A percentile compares a stretch with the other conserved stretches of the same genome.
phyloP scores from a whole-genome alignment of 139 green algal species.

The Chlamydomonas sp. region DNA sequence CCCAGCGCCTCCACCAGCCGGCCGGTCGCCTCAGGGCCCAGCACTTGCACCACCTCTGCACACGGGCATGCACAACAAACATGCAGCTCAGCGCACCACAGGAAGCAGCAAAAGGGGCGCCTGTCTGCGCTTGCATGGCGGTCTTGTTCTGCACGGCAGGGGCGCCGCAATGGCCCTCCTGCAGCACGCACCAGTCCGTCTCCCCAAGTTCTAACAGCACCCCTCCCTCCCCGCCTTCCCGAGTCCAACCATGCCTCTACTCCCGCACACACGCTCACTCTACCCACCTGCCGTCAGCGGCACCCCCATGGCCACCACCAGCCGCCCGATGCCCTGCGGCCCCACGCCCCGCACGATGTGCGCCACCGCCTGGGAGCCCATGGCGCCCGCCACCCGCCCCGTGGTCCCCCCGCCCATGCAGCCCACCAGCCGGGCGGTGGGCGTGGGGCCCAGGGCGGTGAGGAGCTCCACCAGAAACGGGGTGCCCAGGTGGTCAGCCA shows the following conservation, averaged over 20 bases:
- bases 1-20: background rate
- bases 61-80: slow-evolving; percentile 4
- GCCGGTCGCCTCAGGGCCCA: background rate
- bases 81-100: background rate
- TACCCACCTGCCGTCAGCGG: no score
- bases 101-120: background rate
- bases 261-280: no score
- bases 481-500: background rate
- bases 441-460: slow-evolving; percentile 13
- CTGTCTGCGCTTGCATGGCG: no score
- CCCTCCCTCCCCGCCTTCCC: no score
- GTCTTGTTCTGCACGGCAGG: no score
- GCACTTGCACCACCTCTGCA: background rate
- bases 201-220: no score
- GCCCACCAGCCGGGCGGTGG: slow-evolving; percentile 30
- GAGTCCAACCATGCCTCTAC: no score
- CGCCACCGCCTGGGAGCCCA: slow-evolving; percentile 30
- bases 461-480: slow-evolving; percentile 24
- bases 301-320: background rate
- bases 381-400: slow-evolving; percentile 20
- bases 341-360: background rate
- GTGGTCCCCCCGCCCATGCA: slow-evolving; percentile 1
- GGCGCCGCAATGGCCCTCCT: no score
- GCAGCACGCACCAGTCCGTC: no score
- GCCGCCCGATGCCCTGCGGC: background rate